Base-by-base conservation (phyloP, 2,329 filamentous ascomycete genomes). In the Ascochyta pisi region DNA sequence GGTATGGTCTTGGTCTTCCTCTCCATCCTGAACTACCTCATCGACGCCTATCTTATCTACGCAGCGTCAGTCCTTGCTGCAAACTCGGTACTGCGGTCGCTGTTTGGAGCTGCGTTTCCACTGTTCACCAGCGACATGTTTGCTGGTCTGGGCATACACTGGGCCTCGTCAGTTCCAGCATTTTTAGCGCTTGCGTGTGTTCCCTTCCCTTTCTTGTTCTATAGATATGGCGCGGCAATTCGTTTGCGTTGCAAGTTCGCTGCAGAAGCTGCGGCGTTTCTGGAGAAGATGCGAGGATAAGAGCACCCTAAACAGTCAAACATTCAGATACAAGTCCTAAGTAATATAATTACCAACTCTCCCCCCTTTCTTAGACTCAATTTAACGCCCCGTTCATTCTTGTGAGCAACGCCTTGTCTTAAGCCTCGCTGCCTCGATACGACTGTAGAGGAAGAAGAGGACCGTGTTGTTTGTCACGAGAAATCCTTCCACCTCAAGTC, bases 231-330 rank as follows among this genome's bases (percentile, higher is more conserved):
- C 27, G 76, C 71, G 6, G 19, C 57, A 35, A 88, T 92, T 62
- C 81, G 89, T 12, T 76, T 80, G 69, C 83, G 79, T 63, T 90
- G 88, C 80, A 86, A 87, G 76, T 91, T 82, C 65, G 85, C 88
- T 5, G 81, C 84, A 10, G 83, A 90, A 72, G 85, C 88, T 4
- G 86, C 86, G 24, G 79, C 78, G 7, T 82, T 88, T 50, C 77
- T 88, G 69, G 70, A 70, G 35, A 74, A 74, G 45, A 65, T 82
- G 58, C 76, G 49, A 29, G 27, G 9, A 10, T 29, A 1, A 29
- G 5, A 13, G 29, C 29, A 6, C 13, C 12, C 6, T 31, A 31
- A 12, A 31, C 29, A 22, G 12, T 4, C 34, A 49, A 8, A 35
- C 23, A 50, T 31, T 24, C n/a, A 31, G 29, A 50, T 22, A 27